Conservation (phyloP, 2,329 filamentous ascomycete species). For the Talaromyces sp. region DNA sequence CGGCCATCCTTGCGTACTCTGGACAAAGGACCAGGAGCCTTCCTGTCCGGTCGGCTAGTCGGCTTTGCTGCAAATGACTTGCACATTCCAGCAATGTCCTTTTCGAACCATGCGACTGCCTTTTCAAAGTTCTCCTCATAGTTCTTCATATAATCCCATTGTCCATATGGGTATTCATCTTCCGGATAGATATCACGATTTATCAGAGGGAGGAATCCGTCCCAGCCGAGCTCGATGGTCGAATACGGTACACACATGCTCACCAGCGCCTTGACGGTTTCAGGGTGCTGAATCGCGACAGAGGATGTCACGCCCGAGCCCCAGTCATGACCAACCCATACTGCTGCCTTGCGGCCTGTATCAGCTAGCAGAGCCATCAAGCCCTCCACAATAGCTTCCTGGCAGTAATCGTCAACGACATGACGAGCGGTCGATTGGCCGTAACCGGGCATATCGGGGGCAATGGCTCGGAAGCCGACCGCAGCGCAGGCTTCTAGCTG, state of each 20-base stretch:
- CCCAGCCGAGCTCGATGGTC: slow-evolving; percentile 46
- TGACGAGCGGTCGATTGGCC: slow-evolving; percentile 18
- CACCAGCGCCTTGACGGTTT: neutral
- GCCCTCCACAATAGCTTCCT: slow-evolving; percentile 16
- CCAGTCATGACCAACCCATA: slow-evolving; percentile 28
- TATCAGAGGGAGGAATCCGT: slow-evolving; percentile 36
- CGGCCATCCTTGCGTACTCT: slow-evolving; percentile 2
- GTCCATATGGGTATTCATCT: slow-evolving; percentile 19
- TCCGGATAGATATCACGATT: slow-evolving; percentile 52
- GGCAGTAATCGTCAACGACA: slow-evolving; percentile 13
- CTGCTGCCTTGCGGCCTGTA: slow-evolving; percentile 22
- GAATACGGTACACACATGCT: slow-evolving; percentile 46
- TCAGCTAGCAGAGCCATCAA: slow-evolving; percentile 17
- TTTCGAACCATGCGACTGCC: neutral
- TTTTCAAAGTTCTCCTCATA: slow-evolving; percentile 1
- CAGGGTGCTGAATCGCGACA: neutral
- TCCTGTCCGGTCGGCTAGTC: slow-evolving; percentile 8
- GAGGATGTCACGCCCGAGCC: slow-evolving; percentile 1
- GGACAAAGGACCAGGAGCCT: neutral
- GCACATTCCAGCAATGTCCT: neutral
- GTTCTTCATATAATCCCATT: neutral
- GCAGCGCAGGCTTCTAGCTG: slow-evolving; percentile 13
- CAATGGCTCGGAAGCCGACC: slow-evolving; percentile 17
- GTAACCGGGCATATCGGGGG: slow-evolving; percentile 19
- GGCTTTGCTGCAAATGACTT: slow-evolving; percentile 27